A percentile compares a stretch with the other conserved stretches of the same genome.
Evolutionary conservation across 805 yeast genomes (phyloP).

Genomic region (Suhomyces sp.): DNA sequence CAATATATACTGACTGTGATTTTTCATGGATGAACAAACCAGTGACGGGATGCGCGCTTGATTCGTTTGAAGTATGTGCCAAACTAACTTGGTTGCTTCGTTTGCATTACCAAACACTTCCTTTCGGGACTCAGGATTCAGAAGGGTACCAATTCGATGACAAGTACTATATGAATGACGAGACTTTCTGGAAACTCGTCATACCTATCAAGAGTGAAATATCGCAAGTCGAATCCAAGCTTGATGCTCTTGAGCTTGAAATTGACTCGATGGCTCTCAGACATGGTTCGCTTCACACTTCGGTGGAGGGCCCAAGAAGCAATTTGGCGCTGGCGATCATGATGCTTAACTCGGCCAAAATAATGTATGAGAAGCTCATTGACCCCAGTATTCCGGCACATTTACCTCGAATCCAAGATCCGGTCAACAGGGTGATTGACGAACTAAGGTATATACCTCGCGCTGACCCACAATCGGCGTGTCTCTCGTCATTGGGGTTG

Average conservation of each 20-base stretch:
- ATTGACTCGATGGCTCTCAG: neutral
- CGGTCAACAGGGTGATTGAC: constrained; percentile 4
- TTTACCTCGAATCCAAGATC: constrained; percentile 7
- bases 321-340: constrained; percentile 11
- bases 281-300: neutral
- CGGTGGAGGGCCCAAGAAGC: constrained; percentile 8
- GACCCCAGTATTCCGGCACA: constrained; percentile 11
- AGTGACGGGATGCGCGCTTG: constrained; percentile 35
- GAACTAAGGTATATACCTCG: constrained; percentile 5
- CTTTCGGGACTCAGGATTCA: neutral
- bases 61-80: constrained; percentile 34
- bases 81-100: constrained; percentile 38
- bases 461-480: constrained; percentile 8
- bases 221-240: constrained; percentile 1
- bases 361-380: constrained; percentile 10
- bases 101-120: constrained; percentile 7
- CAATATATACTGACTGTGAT: constrained; percentile 31
- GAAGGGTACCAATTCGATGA: neutral
- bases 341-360: constrained; percentile 9
- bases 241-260: constrained; percentile 4
- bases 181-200: constrained; percentile 9
- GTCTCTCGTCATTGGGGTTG: constrained; percentile 9
- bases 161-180: constrained; percentile 5
- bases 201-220: constrained; percentile 6
- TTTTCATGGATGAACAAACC: constrained; percentile 46